Evolutionary conservation across 2,329 filamentous ascomycete genomes (phyloP), one percentile per base, ranked within the genome.

Genomic region (Claviceps digitariae): DNA sequence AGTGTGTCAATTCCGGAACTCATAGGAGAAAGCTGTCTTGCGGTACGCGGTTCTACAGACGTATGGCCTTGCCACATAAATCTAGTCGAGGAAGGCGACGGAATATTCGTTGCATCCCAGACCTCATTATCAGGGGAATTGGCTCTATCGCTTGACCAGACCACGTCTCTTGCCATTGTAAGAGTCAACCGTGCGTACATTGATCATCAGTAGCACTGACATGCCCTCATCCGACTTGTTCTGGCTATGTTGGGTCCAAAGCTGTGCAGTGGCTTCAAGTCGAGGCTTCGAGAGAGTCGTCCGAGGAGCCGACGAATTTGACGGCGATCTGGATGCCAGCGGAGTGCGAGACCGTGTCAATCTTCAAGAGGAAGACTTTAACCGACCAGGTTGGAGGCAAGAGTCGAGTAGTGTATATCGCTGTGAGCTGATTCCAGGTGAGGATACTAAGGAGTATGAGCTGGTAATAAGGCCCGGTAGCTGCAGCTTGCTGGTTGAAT

Each of bases 1-100:
- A 59, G 57, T 38, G 70, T 64, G 44, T 77, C 74, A 62, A 76
- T 69, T 56, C 69, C 72, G 54, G 73, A 73, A 64, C 76, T 79
- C 59, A 75, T 69, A 43, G 77, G 77, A 40, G 77, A 80, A 53
- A 79, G 63, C 58, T 77, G 77, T 45, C 74, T 73, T 13, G 69
- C 69, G 38, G 70, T 70, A 49, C 68, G 61, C 53, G 69, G 67
- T 44, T 57, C 55, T 36, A 57, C 56, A 50, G 58, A 58, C 20
- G 58, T 55, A 25, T 57, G 51, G 13, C 58, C 55, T 50, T 61
- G 60, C 67, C 67, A 68, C 13, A 60, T 46, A 29, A 62, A 52
- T 21, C 66, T 66, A 48, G 61, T 64, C 23, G 64, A 61, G 20
- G 67, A 68, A 20, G 68, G 63, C 6, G 67, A 65, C 40, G 59